Evolutionary conservation across 2,329 filamentous ascomycete genomes (phyloP).

Genomic region (Neurospora sp.): DNA sequence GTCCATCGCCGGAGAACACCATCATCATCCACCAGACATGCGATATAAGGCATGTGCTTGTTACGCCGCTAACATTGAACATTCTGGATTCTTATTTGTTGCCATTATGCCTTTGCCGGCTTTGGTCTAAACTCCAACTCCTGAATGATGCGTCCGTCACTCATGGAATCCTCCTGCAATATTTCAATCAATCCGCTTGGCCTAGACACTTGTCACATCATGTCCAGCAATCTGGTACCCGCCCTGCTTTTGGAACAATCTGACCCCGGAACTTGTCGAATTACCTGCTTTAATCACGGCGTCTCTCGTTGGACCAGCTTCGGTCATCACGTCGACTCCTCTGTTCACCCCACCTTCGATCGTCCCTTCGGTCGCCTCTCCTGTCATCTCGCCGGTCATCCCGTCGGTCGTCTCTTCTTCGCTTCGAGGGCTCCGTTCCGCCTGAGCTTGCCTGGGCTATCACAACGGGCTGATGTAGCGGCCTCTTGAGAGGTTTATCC

Average conservation of each 20-base stretch:
- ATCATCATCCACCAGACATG: conserved; percentile 15
- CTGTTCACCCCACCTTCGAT: conserved; percentile 7
- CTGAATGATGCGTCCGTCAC: conserved; percentile 4
- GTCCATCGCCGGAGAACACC: conserved; percentile 24
- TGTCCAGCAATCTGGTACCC: conserved; percentile 4
- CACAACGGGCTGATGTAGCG: conserved; percentile 45
- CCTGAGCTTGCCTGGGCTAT: conserved; percentile 32
- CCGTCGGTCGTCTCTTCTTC: conserved; percentile 27
- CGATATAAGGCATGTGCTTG: conserved; percentile 13
- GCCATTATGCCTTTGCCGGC: conserved; percentile 5
- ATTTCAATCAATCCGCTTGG: conserved; percentile 5
- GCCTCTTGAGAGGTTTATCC: conserved; percentile 43
- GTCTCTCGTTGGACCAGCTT: conserved; percentile 16
- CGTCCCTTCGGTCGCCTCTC: conserved; percentile 2
- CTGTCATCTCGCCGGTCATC: conserved; percentile 18
- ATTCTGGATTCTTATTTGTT: conserved; percentile 12
- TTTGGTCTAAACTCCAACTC: conserved; percentile 5
- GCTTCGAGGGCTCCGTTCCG: conserved; percentile 21
- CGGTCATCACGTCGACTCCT: conserved; percentile 16
- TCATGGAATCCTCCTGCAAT: conserved; percentile 8
- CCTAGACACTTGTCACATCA: conserved; percentile 11
- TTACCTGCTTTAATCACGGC: conserved; percentile 16
- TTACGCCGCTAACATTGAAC: conserved; percentile 10
- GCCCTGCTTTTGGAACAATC: conserved; percentile 1
- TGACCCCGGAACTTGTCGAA: background rate